Evolutionary conservation across 2,329 filamentous ascomycete species (phyloP).

Genomic region (Cytospora schulzeri): DNA sequence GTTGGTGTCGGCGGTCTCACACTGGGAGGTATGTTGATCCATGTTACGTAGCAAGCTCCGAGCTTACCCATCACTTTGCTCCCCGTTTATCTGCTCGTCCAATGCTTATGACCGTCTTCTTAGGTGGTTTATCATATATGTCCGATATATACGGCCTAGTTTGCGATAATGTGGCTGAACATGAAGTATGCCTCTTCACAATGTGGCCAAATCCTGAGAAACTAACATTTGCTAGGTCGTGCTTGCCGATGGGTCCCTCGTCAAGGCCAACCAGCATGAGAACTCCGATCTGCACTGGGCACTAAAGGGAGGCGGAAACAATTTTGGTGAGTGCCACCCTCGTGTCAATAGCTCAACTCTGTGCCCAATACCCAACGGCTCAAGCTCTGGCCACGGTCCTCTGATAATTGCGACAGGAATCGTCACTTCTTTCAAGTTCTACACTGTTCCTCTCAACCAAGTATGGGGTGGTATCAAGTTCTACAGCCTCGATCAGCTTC

Average conservation of each 20-base stretch:
- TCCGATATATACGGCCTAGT: slow-evolving; percentile 25
- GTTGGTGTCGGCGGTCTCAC: slow-evolving; percentile 26
- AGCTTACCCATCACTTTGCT: background rate
- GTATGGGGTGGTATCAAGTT: slow-evolving; percentile 34
- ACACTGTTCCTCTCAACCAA: slow-evolving; percentile 33
- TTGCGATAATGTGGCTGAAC: slow-evolving; percentile 24
- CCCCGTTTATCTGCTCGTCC: background rate
- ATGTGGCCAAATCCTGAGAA: background rate
- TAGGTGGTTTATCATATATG: slow-evolving; percentile 21
- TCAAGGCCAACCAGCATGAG: background rate
- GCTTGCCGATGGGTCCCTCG: slow-evolving; percentile 1
- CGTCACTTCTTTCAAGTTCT: slow-evolving; percentile 34
- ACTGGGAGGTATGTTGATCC: slow-evolving; percentile 8
- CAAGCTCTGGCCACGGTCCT: no score
- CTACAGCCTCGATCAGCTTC: slow-evolving; percentile 34
- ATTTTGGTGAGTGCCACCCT: slow-evolving; percentile 1
- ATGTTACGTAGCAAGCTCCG: background rate
- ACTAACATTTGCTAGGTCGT: background rate
- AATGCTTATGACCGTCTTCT: no score
- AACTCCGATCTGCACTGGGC: background rate
- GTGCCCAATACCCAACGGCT: no score
- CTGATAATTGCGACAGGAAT: slow-evolving; percentile 28
- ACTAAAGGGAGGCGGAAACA: slow-evolving; percentile 7
- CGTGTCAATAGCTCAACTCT: no score
- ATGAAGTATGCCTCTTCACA: slow-evolving; percentile 7